These are phyloP conservation scores for Diplocarpon rosae DNA, from an alignment of 2,329 filamentous ascomycete species.

Conservation along the genomic window DNA sequence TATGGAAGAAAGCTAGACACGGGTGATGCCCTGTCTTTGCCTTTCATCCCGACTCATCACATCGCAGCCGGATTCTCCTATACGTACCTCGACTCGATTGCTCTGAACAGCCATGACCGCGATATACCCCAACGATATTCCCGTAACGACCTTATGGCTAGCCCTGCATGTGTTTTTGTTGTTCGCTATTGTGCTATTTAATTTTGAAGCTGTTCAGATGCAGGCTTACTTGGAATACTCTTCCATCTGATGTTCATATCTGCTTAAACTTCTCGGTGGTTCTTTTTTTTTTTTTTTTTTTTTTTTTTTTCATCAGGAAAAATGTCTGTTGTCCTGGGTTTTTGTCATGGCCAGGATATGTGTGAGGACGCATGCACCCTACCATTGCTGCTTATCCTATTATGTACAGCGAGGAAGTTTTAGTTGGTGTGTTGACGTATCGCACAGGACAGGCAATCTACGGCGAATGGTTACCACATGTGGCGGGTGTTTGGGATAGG, in stretches of 20 bases:
- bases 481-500: too few relatives aligned
- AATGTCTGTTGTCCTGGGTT: too few relatives aligned
- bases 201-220: slow-evolving; percentile 5
- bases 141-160: slow-evolving; percentile 6
- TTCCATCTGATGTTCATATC: not conserved
- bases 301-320: too few relatives aligned
- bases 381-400: too few relatives aligned
- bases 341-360: too few relatives aligned
- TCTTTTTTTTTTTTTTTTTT: too few relatives aligned
- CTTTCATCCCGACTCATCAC: not conserved
- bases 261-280: too few relatives aligned
- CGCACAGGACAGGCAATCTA: too few relatives aligned
- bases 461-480: too few relatives aligned
- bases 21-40: not conserved
- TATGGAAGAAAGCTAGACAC: slow-evolving; percentile 24
- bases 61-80: not conserved
- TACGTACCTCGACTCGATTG: not conserved
- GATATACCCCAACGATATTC: slow-evolving; percentile 4
- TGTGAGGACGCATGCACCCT: too few relatives aligned
- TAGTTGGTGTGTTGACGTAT: too few relatives aligned
- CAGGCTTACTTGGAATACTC: slow-evolving; percentile 3
- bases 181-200: slow-evolving; percentile 4
- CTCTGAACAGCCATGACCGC: not conserved
- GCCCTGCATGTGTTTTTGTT: not conserved
- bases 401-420: too few relatives aligned